Evolutionary conservation across 768 basidiomycete genomes (phyloP).

Genomic region (Coprinellus aureogranulatus): DNA sequence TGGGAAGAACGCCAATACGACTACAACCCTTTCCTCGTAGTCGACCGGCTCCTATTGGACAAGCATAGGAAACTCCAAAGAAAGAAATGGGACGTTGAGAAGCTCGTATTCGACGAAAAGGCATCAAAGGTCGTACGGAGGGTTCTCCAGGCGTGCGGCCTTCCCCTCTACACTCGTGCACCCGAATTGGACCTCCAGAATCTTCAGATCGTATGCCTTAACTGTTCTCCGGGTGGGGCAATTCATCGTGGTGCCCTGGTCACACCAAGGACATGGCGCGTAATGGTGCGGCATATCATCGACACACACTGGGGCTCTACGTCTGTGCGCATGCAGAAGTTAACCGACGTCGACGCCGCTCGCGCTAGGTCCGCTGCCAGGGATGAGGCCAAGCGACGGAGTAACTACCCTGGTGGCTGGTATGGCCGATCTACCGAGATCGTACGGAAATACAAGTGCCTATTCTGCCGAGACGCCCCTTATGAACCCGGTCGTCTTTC

Average conservation of each 20-base stretch:
- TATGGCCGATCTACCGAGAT: no score
- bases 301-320: neutral
- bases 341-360: neutral
- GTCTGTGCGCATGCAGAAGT: neutral
- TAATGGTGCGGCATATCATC: slow-evolving; percentile 25
- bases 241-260: slow-evolving; percentile 31
- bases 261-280: slow-evolving; percentile 30
- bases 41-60: slow-evolving; percentile 13
- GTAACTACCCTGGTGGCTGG: no score
- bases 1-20: neutral
- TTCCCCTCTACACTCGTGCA: slow-evolving; percentile 22
- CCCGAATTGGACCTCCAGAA: slow-evolving; percentile 28
- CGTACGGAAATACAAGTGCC: neutral
- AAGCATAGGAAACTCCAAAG: neutral
- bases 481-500: neutral
- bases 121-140: slow-evolving; percentile 26
- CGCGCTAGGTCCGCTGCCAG: no score
- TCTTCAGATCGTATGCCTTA: slow-evolving; percentile 32
- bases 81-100: slow-evolving; percentile 10
- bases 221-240: slow-evolving; percentile 30
- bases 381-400: no score
- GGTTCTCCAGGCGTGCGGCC: slow-evolving; percentile 29
- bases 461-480: neutral
- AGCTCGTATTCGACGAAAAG: slow-evolving; percentile 27
- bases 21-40: slow-evolving; percentile 7